phyloP scores from a whole-genome alignment of 371 early-diverging fungal species.

The Mucor saturninus region DNA sequence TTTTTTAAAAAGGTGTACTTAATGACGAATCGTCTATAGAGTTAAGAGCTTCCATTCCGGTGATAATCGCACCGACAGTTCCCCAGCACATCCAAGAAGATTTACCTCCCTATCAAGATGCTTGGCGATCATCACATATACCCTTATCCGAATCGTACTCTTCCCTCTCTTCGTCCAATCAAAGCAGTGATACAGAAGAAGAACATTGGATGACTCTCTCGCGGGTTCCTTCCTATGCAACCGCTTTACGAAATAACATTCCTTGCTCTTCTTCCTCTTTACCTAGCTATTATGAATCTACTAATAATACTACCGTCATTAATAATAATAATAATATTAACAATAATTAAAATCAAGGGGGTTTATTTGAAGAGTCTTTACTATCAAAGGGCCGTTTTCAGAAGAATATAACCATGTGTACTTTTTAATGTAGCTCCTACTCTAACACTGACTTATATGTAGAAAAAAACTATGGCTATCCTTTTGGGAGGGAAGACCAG shows the following conservation, averaged over 20 bases:
- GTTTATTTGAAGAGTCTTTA: too few relatives aligned
- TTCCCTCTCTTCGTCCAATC: slow-evolving; percentile 5
- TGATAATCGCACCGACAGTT: slow-evolving; percentile 32
- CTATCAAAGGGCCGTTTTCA: too few relatives aligned
- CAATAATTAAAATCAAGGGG: too few relatives aligned
- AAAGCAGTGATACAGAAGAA: not conserved
- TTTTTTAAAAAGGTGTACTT: too few relatives aligned
- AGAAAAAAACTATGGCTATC: too few relatives aligned
- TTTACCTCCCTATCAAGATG: slow-evolving; percentile 52
- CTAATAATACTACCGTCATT: too few relatives aligned
- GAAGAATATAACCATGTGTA: too few relatives aligned
- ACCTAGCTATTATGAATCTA: slow-evolving; percentile 7
- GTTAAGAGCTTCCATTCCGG: slow-evolving; percentile 38
- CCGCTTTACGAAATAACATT: slow-evolving; percentile 24
- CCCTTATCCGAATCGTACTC: not conserved
- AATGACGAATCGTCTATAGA: slow-evolving; percentile 21
- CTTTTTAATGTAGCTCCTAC: too few relatives aligned
- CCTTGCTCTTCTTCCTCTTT: slow-evolving; percentile 20
- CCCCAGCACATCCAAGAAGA: slow-evolving; percentile 24
- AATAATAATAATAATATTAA: too few relatives aligned
- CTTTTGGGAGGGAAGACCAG: too few relatives aligned
- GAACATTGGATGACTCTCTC: slow-evolving; percentile 41
- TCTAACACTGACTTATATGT: too few relatives aligned
- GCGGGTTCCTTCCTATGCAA: slow-evolving; percentile 32
- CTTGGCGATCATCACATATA: slow-evolving; percentile 6